Percentiles rank a stretch among this genome's conserved stretches.
Evolutionary conservation across 768 basidiomycete species (phyloP).

Genomic region (Lactarius vividus): DNA sequence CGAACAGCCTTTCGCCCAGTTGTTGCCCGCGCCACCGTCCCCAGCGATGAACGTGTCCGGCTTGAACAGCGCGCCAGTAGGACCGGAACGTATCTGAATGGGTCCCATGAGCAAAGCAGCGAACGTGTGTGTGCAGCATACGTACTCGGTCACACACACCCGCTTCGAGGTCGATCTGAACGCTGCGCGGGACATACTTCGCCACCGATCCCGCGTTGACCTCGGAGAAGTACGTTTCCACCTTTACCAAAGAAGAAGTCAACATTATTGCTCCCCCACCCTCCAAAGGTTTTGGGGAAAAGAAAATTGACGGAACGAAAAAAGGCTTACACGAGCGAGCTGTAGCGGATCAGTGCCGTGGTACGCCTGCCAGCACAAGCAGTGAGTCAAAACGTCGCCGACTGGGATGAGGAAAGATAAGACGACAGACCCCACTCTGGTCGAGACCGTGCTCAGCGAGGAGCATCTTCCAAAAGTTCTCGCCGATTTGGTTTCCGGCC

Average conservation of each 20-base stretch:
- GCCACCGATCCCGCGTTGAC: conserved; percentile 46
- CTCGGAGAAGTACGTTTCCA: conserved; percentile 80
- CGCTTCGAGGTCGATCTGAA: conserved; percentile 87
- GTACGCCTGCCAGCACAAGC: conserved; percentile 41
- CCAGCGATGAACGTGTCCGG: conserved; percentile 83
- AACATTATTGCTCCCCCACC: background rate
- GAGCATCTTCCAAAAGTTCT: conserved; percentile 87
- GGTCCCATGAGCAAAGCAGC: background rate
- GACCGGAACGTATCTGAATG: conserved; percentile 60
- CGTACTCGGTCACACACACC: conserved; percentile 79
- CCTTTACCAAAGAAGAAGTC: conserved; percentile 40
- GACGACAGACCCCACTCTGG: conserved; percentile 55
- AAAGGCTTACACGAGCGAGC: conserved; percentile 56
- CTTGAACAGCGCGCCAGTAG: conserved; percentile 72
- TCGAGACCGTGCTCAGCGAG: conserved; percentile 84
- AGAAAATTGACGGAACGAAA: background rate
- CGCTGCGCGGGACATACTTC: conserved; percentile 87
- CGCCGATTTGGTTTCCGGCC: conserved; percentile 79
- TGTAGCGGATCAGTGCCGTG: conserved; percentile 71
- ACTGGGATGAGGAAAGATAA: background rate
- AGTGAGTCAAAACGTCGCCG: background rate
- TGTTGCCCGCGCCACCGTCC: conserved; percentile 75
- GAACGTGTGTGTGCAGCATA: conserved; percentile 11
- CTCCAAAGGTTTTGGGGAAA: background rate
- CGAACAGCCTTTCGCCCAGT: conserved; percentile 94